phyloP scores from a whole-genome alignment of 495 filamentous ascomycete species.

The Aspergillus steynii region DNA sequence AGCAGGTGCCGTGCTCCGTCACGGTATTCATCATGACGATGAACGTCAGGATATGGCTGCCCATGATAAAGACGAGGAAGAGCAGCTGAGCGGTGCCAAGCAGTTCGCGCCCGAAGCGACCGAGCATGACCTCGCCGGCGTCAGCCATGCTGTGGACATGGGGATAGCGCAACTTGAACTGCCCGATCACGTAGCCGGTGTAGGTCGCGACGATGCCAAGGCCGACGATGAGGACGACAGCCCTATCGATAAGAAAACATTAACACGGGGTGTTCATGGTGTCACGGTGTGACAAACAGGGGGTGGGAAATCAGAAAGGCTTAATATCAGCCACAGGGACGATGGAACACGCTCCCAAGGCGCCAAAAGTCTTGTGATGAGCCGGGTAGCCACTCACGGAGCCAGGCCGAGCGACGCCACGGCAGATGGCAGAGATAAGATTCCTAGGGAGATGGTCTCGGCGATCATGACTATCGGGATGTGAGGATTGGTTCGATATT shows the following conservation, averaged over 20 bases:
- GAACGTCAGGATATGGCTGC: slow-evolving; percentile 75
- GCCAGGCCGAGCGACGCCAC: slow-evolving; percentile 66
- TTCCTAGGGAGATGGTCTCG: slow-evolving; percentile 69
- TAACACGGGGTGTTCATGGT: slow-evolving; percentile 8
- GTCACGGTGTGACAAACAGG: slow-evolving; percentile 7
- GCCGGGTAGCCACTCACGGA: slow-evolving; percentile 23
- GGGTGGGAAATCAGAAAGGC: background rate
- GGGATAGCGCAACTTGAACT: slow-evolving; percentile 72
- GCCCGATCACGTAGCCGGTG: slow-evolving; percentile 74
- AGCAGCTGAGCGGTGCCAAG: slow-evolving; percentile 62
- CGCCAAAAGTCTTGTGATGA: background rate
- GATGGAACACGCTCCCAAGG: background rate
- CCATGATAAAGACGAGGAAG: slow-evolving; percentile 76
- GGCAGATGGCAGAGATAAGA: slow-evolving; percentile 62
- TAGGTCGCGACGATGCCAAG: slow-evolving; percentile 72
- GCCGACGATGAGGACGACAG: slow-evolving; percentile 62
- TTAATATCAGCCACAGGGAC: background rate
- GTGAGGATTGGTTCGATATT: too few relatives aligned
- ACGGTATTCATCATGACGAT: slow-evolving; percentile 72
- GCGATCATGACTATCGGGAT: slow-evolving; percentile 56
- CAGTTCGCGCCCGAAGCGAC: slow-evolving; percentile 62
- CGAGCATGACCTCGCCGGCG: slow-evolving; percentile 65
- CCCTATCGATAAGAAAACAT: slow-evolving; percentile 32
- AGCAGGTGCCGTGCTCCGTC: slow-evolving; percentile 65
- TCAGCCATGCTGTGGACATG: slow-evolving; percentile 74